A percentile compares a stretch with the other conserved stretches of the same genome.
These are phyloP conservation scores for Chrysochromulina tobinii DNA, from an alignment of 78 protist genomes.

Conservation along the genomic window DNA sequence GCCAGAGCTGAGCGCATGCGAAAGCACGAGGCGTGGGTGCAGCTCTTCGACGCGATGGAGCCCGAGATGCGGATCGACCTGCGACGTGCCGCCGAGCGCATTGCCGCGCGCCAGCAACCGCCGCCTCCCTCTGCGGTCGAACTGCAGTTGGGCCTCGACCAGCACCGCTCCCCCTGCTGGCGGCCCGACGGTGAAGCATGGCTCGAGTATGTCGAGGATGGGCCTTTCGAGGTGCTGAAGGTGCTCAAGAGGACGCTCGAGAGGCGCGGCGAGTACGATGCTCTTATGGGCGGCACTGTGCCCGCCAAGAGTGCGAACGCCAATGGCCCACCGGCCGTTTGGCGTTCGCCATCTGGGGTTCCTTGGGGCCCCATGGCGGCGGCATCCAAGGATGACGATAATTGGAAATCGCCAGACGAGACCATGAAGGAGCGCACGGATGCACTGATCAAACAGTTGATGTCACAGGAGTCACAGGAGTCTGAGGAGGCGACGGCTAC, in stretches of 20 bases:
- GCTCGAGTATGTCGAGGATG: background rate
- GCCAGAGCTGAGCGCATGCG: background rate
- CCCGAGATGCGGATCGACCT: background rate
- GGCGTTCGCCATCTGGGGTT: no score
- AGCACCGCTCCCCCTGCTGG: background rate
- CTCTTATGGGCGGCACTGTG: no score
- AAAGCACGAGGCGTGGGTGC: background rate
- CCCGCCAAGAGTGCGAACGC: no score
- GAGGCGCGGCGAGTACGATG: no score
- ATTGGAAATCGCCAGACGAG: no score
- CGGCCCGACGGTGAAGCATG: background rate
- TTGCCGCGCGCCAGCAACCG: background rate
- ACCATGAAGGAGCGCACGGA: no score
- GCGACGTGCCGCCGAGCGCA: background rate
- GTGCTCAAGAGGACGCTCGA: background rate
- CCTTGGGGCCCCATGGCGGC: no score
- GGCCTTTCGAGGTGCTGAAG: background rate
- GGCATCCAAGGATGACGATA: no score
- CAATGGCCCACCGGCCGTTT: no score
- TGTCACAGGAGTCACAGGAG: no score
- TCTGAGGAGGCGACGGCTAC: no score
- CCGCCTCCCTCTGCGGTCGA: background rate
- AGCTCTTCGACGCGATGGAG: background rate
- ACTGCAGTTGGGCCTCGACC: background rate
- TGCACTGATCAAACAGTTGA: no score